Evolutionary conservation across 2,329 filamentous ascomycete species (phyloP), one percentile per base, ranked within the genome.

Genomic region (Neoarthrinium moseri): DNA sequence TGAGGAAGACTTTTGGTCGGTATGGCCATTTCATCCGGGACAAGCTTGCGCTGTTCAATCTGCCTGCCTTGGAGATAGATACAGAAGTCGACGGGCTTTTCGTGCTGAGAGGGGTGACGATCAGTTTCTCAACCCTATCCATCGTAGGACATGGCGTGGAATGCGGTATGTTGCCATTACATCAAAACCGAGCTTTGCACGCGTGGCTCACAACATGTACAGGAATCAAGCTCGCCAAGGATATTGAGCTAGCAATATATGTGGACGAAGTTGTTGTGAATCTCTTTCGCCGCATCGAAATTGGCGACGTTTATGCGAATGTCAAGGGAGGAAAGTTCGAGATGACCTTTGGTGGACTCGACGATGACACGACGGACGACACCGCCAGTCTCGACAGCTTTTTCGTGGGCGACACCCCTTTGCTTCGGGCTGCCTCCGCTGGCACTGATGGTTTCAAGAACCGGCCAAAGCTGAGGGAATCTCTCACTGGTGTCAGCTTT

Each of bases 281-380:
- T 2, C 59, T 80, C 0, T 76, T 79, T 51, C 62, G 77, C 30
- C 61, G 67, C 5, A 74, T 79, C 26, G 67, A 72, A n/a, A 66
- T 80, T 26, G 70, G 71, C 4, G 72, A 80, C 49, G 72, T 77
- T 10, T 79, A 72, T 54, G 73, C 68, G n/a, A 78, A 77, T 54
- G 56, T 78, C 38, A 80, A 80, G 55, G 75, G 74, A 18, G 72
- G 71, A n/a, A 61, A 73, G 49, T 44, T 35, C 32, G 74, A 78
- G 56, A 75, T 77, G 66, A 75, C 68, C 0, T 76, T 77, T 53
- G 69, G 65, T 6, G 57, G 62, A 15, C 4, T 46, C 71, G 15
- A 61, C 61, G 18, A 36, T 11, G 32, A 36, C 11, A 12, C 22
- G 7, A 15, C 20, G 10, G 41, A 35, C 23, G 32, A 44, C 20